Evolutionary conservation across 2,329 filamentous ascomycete genomes (phyloP), one percentile per base, ranked within the genome.

Genomic region (Xylaria sp.): DNA sequence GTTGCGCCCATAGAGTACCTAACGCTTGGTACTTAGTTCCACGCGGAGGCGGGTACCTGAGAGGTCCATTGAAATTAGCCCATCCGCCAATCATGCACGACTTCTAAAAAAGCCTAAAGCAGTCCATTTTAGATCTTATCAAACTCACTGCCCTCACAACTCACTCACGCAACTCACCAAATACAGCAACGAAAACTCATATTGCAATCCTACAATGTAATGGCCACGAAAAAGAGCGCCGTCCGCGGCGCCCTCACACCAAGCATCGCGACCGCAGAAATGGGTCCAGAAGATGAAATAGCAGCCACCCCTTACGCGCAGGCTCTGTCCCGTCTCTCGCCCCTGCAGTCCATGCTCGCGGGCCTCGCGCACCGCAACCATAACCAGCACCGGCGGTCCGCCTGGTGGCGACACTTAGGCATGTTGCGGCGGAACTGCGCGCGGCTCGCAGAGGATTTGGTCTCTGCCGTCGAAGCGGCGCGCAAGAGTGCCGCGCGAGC

Each of bases 361-460:
- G 87, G 92, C 73, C 88, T 97, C 75, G 88, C 91, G 80, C 90
- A 93, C 78, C 93, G 94, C 76, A 96, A 98, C 84, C 91, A 90
- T 78, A 98, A 98, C 82, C 95, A 98, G 82, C 95, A 98, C 80
- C 90, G 90, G 65, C 85, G 87, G 71, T 88, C 90, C 37, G 88
- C 89, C 77, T 99, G 95, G 95, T 98, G 92, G 89, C 78, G 82
- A 18, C 88, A 89, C 75, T 89, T 98, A 70, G 87, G 87, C 63
- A 86, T 91, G 72, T 86, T 98, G 72, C 89, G 93, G 44, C 91
- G 92, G 56, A 86, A 89, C 66, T 79, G 91, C 9, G 81, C 82
- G 9, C 85, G 86, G 64, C 82, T 97, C 2, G 75, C 85, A 1
- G 68, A 74, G 18, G 79, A 79, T 28, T 77, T 84, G 20, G 73